Evolutionary conservation across 1,284 basidiomycete genomes (phyloP), one percentile per base, ranked within the genome.

Genomic region (Leccinum fallax): DNA sequence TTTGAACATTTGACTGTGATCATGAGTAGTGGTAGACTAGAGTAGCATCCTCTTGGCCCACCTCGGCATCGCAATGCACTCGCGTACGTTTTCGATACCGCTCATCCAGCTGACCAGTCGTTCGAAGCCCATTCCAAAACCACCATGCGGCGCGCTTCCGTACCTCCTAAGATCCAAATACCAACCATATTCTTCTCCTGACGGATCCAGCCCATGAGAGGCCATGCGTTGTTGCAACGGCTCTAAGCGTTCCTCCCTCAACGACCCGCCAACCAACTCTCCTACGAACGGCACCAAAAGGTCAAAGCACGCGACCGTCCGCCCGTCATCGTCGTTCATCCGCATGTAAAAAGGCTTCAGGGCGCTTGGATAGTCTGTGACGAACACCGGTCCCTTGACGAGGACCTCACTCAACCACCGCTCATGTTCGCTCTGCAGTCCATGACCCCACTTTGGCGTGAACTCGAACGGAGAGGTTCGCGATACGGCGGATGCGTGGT

Each of bases 271-370:
- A 0, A 87, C 92, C 34, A 99, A 83, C 77, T 99, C 97, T 7
- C 97, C 97, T 0, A 96, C 78, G 11, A 83, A 77, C 0, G 97
- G 97, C 11, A 98, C 86, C 56, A 99, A 84, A 24, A 99, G 83
- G 75, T 99, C 97, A 71, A 99, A 98, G 77, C 96, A 98, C 10
- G 91, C 93, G 4, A 94, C 94, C 1, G 94, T 96, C 59, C 72
- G 68, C 46, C 58, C 55, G 59, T 71, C 64, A 57, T 71, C 64
- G 55, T 70, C 75, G 71, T 90, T 90, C 43, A 74, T 70, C 36
- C 92, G 88, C 97, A 98, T 98, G 79, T 99, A 99, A 78, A 98
- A 99, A 8, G 97, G 94, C 76, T 99, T 99, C 65, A 93, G 76
- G 0, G 68, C 36, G 1, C 81, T 77, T 0, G 97, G 97, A 74